These are phyloP conservation scores for Cylindrotheca fusiformis DNA, from an alignment of 108 stramenopile genomes.

Conservation along the genomic window DNA sequence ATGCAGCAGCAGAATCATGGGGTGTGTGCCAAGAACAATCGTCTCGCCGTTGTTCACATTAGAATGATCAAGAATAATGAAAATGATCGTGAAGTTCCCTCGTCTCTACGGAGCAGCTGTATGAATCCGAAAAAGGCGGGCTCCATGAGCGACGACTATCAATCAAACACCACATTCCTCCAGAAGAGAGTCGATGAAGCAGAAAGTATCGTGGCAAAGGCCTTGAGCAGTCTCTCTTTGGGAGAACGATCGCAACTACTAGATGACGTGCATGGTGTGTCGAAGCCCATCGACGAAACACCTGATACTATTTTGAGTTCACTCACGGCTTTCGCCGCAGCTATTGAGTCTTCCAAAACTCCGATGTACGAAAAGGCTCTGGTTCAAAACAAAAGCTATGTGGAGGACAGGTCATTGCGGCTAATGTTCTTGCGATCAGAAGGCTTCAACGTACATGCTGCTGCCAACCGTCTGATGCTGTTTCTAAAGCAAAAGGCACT, in stretches of 20 bases:
- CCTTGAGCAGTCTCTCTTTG: conserved; percentile 6
- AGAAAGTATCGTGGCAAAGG: conserved; percentile 9
- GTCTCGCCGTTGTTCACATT: no score
- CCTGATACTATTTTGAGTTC: not conserved
- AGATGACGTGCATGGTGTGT: conserved; percentile 29
- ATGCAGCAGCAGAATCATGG: no score
- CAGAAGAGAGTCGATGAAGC: not conserved
- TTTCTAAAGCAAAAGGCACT: conserved; percentile 11
- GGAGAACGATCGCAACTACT: conserved; percentile 7
- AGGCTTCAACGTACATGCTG: conserved; percentile 7
- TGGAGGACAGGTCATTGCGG: conserved; percentile 16
- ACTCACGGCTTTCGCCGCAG: conserved; percentile 1
- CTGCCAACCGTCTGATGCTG: conserved; percentile 8
- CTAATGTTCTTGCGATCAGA: conserved; percentile 21
- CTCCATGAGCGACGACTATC: no score
- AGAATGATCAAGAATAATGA: no score
- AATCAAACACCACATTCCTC: no score
- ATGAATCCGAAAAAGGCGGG: no score
- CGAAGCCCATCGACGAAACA: conserved; percentile 4
- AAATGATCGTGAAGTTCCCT: no score
- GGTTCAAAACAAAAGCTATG: conserved; percentile 14
- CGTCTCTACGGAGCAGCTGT: no score
- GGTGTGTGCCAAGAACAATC: no score
- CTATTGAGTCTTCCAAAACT: conserved; percentile 5
- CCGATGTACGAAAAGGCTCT: conserved; percentile 14